A percentile compares a stretch with the other conserved stretches of the same genome.
Conservation (phyloP, 1,284 basidiomycete genomes). For the Melampsora americana region DNA sequence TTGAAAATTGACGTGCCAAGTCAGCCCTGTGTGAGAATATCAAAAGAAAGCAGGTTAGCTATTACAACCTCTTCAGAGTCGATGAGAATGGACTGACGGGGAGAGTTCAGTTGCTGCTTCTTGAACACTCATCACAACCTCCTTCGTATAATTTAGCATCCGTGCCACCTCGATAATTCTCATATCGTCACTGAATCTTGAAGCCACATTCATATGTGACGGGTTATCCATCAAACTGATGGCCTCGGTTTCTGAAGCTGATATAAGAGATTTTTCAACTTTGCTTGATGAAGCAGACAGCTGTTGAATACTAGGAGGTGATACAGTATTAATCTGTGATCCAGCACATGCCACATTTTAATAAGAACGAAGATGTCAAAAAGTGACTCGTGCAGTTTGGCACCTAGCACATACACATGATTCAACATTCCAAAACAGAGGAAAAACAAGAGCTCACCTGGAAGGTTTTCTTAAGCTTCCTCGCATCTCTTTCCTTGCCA, state of each 20-base stretch:
- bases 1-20: slow-evolving; percentile 41
- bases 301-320: slow-evolving; percentile 25
- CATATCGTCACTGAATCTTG: slow-evolving; percentile 44
- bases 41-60: neutral
- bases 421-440: neutral
- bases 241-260: slow-evolving; percentile 23
- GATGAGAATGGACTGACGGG: neutral
- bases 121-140: slow-evolving; percentile 36
- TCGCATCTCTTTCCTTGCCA: neutral
- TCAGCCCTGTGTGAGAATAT: slow-evolving; percentile 17
- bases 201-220: slow-evolving; percentile 24
- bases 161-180: slow-evolving; percentile 42
- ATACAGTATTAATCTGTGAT: slow-evolving; percentile 21
- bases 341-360: too few species aligned
- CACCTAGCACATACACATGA: neutral
- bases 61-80: neutral
- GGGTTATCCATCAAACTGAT: slow-evolving; percentile 26
- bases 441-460: neutral
- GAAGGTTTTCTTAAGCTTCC: neutral
- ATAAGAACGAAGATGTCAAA: too few species aligned
- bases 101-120: slow-evolving; percentile 34
- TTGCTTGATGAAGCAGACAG: slow-evolving; percentile 18
- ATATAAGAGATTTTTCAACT: slow-evolving; percentile 33
- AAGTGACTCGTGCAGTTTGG: too few species aligned
- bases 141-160: slow-evolving; percentile 43